These are phyloP conservation scores for Alternaria alternata DNA, from an alignment of 2,329 filamentous ascomycete genomes.

Conservation along the genomic window DNA sequence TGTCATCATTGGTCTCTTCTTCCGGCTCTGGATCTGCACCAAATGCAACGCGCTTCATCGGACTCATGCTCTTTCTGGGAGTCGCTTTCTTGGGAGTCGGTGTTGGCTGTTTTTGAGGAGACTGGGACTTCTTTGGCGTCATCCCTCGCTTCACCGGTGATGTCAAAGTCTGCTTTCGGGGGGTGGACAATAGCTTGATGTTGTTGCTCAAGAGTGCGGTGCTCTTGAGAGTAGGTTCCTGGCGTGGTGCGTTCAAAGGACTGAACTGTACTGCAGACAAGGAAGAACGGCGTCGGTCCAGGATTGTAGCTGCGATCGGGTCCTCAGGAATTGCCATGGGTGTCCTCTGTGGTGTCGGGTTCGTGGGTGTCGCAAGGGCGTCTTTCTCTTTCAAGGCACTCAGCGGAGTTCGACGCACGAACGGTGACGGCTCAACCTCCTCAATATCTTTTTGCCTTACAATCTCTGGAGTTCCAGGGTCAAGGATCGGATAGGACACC, in stretches of 20 bases:
- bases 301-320: slow-evolving; percentile 45
- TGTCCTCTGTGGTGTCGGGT: slow-evolving; percentile 19
- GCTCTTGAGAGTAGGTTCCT: slow-evolving; percentile 43
- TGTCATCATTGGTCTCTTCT: slow-evolving; percentile 36
- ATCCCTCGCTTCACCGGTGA: slow-evolving; percentile 54
- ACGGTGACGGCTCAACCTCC: slow-evolving; percentile 47
- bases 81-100: slow-evolving; percentile 48
- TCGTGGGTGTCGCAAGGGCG: slow-evolving; percentile 35
- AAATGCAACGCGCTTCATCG: slow-evolving; percentile 46
- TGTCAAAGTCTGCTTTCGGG: slow-evolving; percentile 55
- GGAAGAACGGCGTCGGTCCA: slow-evolving; percentile 47
- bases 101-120: slow-evolving; percentile 50
- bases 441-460: slow-evolving; percentile 38
- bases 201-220: slow-evolving; percentile 51
- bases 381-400: slow-evolving; percentile 27
- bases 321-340: slow-evolving; percentile 40
- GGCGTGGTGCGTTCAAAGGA: slow-evolving; percentile 38
- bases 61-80: slow-evolving; percentile 42
- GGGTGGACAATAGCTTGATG: slow-evolving; percentile 59
- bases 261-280: slow-evolving; percentile 48
- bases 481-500: slow-evolving; percentile 34
- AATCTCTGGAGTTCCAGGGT: slow-evolving; percentile 41
- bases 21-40: slow-evolving; percentile 29
- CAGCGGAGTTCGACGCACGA: slow-evolving; percentile 37
- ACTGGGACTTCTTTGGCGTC: slow-evolving; percentile 49